Percentiles rank a stretch among this genome's conserved stretches.
Evolutionary conservation across 2,329 filamentous ascomycete genomes (phyloP).

Genomic region (Trichoderma sp.): DNA sequence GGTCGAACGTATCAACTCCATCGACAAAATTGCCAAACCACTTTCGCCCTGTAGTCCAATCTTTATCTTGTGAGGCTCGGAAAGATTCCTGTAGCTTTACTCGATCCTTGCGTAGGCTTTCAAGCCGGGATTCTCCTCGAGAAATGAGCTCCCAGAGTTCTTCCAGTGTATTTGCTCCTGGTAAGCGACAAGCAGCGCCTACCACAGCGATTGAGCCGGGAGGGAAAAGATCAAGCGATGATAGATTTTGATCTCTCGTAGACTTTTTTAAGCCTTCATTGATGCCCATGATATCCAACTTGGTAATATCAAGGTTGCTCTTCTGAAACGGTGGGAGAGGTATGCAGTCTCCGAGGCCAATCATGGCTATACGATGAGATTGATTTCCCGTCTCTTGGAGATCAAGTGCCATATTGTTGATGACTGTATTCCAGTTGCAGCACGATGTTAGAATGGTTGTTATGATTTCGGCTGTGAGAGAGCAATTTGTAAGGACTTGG

Average conservation of each 20-base stretch:
- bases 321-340: slow-evolving; percentile 21
- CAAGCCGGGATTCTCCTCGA: slow-evolving; percentile 22
- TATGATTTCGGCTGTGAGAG: slow-evolving; percentile 27
- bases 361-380: slow-evolving; percentile 25
- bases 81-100: slow-evolving; percentile 26
- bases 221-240: slow-evolving; percentile 21
- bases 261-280: neutral
- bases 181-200: slow-evolving; percentile 30
- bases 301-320: slow-evolving; percentile 24
- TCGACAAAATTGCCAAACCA: slow-evolving; percentile 33
- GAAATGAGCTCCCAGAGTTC: slow-evolving; percentile 32
- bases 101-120: slow-evolving; percentile 26
- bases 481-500: neutral
- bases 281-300: slow-evolving; percentile 23
- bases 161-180: slow-evolving; percentile 28
- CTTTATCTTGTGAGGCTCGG: slow-evolving; percentile 24
- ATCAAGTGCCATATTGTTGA: slow-evolving; percentile 22
- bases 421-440: slow-evolving; percentile 28
- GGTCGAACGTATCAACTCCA: slow-evolving; percentile 30
- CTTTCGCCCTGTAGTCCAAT: slow-evolving; percentile 24
- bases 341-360: slow-evolving; percentile 27
- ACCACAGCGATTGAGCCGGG: slow-evolving; percentile 31
- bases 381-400: slow-evolving; percentile 17
- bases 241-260: neutral
- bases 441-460: slow-evolving; percentile 26